These are phyloP conservation scores for Staphylotrichum longicolle DNA, from an alignment of 495 filamentous ascomycete species.

Conservation along the genomic window DNA sequence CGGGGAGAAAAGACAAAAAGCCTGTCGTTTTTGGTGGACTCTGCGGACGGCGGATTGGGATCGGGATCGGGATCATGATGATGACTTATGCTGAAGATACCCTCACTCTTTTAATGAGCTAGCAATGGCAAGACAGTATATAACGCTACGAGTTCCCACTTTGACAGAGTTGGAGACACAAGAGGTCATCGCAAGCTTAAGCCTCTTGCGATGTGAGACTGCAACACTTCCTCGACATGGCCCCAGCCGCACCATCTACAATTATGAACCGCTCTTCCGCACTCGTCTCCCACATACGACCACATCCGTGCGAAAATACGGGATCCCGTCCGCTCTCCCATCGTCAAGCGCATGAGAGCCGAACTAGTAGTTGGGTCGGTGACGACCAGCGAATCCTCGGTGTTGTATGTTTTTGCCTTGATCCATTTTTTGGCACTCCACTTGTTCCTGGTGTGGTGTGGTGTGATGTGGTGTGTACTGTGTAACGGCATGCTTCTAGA, in stretches of 20 bases:
- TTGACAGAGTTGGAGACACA: too few species aligned
- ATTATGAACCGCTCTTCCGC: too few species aligned
- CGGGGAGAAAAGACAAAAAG: background rate
- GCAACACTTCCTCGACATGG: too few species aligned
- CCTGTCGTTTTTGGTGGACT: slow-evolving; percentile 1
- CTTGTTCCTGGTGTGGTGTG: too few species aligned
- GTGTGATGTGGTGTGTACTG: too few species aligned
- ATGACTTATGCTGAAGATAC: slow-evolving; percentile 7
- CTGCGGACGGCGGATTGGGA: background rate
- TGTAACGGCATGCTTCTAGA: background rate
- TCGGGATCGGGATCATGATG: background rate
- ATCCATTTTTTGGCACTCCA: too few species aligned
- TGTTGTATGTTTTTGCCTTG: slow-evolving; percentile 42
- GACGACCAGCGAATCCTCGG: slow-evolving; percentile 42
- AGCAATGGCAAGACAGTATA: too few species aligned
- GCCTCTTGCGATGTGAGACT: too few species aligned
- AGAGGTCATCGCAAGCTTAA: too few species aligned
- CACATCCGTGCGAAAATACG: slow-evolving; percentile 26
- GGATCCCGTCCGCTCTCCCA: slow-evolving; percentile 53
- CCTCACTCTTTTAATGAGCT: slow-evolving; percentile 6
- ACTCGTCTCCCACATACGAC: slow-evolving; percentile 1
- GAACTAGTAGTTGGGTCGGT: slow-evolving; percentile 46
- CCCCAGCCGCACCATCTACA: too few species aligned
- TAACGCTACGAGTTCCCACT: too few species aligned
- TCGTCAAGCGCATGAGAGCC: too few species aligned